phyloP scores from a whole-genome alignment of 208 protist species.

The Leishmania major region DNA sequence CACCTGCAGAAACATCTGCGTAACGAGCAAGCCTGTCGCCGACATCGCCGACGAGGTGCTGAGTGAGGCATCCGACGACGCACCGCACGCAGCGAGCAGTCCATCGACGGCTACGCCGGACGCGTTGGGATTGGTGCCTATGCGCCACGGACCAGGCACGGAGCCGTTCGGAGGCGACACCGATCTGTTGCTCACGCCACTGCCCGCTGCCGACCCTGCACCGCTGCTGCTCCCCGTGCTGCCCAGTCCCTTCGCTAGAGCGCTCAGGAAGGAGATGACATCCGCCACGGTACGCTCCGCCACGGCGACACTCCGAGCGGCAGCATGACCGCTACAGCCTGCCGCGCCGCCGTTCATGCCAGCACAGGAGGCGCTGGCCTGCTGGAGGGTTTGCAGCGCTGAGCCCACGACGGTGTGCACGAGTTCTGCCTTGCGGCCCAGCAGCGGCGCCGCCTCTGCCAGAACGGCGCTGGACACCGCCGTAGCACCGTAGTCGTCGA shows the following conservation, averaged over 20 bases:
- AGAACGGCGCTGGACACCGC: slow-evolving; percentile 5
- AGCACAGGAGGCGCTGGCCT: slow-evolving; percentile 17
- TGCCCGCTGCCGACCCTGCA: not conserved
- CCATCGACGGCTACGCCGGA: slow-evolving; percentile 4
- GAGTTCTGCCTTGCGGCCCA: slow-evolving; percentile 27
- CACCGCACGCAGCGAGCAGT: not conserved
- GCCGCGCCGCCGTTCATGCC: not conserved
- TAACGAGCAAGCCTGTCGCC: slow-evolving; percentile 14
- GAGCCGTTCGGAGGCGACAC: slow-evolving; percentile 1
- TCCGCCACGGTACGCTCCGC: slow-evolving; percentile 44
- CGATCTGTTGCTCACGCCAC: not conserved
- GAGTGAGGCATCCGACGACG: not conserved
- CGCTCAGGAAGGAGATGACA: slow-evolving; percentile 55
- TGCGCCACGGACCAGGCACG: not conserved
- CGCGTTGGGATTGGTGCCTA: slow-evolving; percentile 11
- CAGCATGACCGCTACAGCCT: not conserved
- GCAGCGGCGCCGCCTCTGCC: slow-evolving; percentile 24
- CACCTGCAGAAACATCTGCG: slow-evolving; percentile 45
- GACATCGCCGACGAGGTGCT: not conserved
- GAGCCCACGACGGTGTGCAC: slow-evolving; percentile 26
- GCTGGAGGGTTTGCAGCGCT: slow-evolving; percentile 16
- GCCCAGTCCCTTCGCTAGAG: slow-evolving; percentile 48
- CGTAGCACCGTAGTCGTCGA: not conserved
- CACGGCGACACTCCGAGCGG: not conserved
- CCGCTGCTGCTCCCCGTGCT: not conserved